Base-by-base conservation (phyloP, 2,329 filamentous ascomycete species). In the Chaetomiaceae sp. region DNA sequence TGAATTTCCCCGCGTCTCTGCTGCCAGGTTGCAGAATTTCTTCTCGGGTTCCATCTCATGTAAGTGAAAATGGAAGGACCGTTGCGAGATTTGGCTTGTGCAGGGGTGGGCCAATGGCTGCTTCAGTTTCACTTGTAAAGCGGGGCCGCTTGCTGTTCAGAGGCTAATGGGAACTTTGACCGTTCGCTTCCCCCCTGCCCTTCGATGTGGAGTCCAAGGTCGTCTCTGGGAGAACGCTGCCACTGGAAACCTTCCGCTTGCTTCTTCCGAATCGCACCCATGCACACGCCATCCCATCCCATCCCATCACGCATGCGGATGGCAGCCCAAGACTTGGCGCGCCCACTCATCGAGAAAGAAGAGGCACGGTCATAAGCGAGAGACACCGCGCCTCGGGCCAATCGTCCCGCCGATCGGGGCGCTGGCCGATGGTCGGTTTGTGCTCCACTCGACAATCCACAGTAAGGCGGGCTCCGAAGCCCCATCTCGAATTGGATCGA, bases 371-470 rank as follows among this genome's bases (percentile, higher is more conserved):
- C 18, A 14, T 14, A 38, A 9, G 46, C 33, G 29, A 32, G 27
- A 13, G 23, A 20, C 32, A 16, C 44, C 46, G 41, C 37, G 25
- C 41, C 42, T 54, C 53, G 53, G 56, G 23, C 53, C 20, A 58
- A 54, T 44, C 46, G 23, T 58, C 46, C 56, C 34, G 43, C 56
- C 50, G 53, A 58, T 53, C 45, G 38, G 34, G 41, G n/a, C 43
- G 25, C 6, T 30, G 29, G 25, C 7, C 7, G 4, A n/a, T 25
- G 20, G 25, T 34, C n/a, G n/a, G 18, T 29, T 51, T 47, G 45
- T 36, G 38, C 40, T 46, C 36, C 45, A 47, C 33, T 25, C n/a
- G 11, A 16, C 25, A 25, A 16, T 14, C 20, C 21, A n/a, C n/a
- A n/a, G 20, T 27, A 6, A 27, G 11, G 34, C 21, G 8, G 36